phyloP scores from a whole-genome alignment of 1,139 yeast genomes.

The Zygosaccharomyces pseudobailii region DNA sequence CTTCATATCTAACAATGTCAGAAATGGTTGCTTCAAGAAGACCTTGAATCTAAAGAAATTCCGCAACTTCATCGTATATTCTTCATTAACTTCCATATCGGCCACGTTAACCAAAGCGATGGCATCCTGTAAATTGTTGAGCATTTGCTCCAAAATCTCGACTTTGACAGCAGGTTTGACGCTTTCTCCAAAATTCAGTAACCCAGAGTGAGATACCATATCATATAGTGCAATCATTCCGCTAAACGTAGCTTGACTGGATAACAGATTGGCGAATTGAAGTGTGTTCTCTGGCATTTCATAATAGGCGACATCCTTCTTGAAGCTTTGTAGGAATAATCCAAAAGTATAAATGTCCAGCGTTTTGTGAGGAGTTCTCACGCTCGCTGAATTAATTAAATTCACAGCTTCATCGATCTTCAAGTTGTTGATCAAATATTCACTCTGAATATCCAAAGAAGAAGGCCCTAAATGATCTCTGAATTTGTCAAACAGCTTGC shows the following conservation, averaged over 20 bases:
- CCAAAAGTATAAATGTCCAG: constrained; percentile 26
- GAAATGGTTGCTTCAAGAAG: constrained; percentile 20
- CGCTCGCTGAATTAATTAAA: constrained; percentile 13
- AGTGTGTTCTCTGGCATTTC: constrained; percentile 23
- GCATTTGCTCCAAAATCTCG: constrained; percentile 27
- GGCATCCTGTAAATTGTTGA: constrained; percentile 28
- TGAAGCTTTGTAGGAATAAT: constrained; percentile 25
- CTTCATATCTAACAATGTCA: constrained; percentile 18
- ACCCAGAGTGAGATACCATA: constrained; percentile 10
- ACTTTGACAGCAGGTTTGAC: constrained; percentile 13
- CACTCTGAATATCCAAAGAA: constrained; percentile 20
- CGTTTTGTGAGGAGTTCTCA: constrained; percentile 16
- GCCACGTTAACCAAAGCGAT: constrained; percentile 17
- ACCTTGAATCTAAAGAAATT: constrained; percentile 27
- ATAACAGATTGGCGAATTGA: constrained; percentile 31
- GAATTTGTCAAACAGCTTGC: constrained; percentile 17
- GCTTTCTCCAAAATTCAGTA: constrained; percentile 7
- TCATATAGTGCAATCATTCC: constrained; percentile 23
- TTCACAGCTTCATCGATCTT: constrained; percentile 24
- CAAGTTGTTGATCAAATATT: constrained; percentile 22
- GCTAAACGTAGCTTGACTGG: constrained; percentile 20
- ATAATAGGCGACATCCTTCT: constrained; percentile 8
- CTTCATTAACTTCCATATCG: constrained; percentile 6
- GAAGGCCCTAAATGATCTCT: constrained; percentile 15
- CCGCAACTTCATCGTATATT: constrained; percentile 18